A percentile compares a stretch with the other conserved stretches of the same genome.
phyloP scores from a whole-genome alignment of 495 filamentous ascomycete genomes.

The Trichoderma reesei region DNA sequence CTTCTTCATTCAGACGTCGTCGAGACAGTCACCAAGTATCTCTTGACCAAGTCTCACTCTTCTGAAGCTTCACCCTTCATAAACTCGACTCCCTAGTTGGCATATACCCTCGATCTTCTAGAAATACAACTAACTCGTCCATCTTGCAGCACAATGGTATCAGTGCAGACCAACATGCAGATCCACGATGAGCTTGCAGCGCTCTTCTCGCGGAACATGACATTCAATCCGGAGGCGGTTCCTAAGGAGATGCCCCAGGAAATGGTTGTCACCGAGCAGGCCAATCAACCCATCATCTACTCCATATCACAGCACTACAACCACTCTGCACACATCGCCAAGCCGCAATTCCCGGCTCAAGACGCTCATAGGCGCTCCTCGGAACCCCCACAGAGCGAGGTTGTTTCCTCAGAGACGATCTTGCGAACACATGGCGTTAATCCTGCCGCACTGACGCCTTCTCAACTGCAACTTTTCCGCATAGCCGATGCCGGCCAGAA shows the following conservation, averaged over 20 bases:
- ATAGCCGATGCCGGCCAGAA: conserved; percentile 48
- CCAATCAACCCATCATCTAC: conserved; percentile 41
- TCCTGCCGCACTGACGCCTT: conserved; percentile 39
- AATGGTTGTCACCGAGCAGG: conserved; percentile 13
- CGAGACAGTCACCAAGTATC: neutral
- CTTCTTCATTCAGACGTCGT: neutral
- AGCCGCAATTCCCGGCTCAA: conserved; percentile 14
- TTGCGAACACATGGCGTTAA: conserved; percentile 46
- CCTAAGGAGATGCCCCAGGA: conserved; percentile 12
- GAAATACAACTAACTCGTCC: neutral
- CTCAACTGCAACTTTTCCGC: conserved; percentile 53
- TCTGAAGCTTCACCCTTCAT: neutral
- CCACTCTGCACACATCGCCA: conserved; percentile 52
- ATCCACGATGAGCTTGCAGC: conserved; percentile 55
- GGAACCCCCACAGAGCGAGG: conserved; percentile 36
- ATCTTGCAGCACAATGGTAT: conserved; percentile 20
- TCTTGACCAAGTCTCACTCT: neutral
- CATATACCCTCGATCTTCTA: neutral
- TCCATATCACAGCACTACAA: conserved; percentile 68
- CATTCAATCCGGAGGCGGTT: conserved; percentile 33
- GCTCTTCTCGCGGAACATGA: conserved; percentile 59
- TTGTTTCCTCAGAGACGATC: conserved; percentile 33
- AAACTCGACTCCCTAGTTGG: too few relatives aligned
- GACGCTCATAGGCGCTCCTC: conserved; percentile 36
- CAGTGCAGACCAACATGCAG: conserved; percentile 35